A percentile compares a stretch with the other conserved stretches of the same genome.
These are phyloP conservation scores for Neurospora sp. DNA, from an alignment of 495 filamentous ascomycete species.

Conservation along the genomic window DNA sequence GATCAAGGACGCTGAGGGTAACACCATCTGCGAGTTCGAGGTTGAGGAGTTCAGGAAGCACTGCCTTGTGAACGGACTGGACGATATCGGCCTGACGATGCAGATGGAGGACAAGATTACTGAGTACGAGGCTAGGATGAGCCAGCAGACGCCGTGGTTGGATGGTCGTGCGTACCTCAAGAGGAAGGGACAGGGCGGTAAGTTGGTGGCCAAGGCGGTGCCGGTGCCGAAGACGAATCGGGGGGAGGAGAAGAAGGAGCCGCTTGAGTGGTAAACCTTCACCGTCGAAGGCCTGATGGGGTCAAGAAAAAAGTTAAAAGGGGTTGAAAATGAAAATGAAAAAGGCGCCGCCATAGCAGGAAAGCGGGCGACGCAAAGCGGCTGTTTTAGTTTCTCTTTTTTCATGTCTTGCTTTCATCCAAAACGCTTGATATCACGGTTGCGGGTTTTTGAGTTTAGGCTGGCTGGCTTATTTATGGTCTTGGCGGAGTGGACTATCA, in stretches of 20 bases:
- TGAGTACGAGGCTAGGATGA: constrained; percentile 68
- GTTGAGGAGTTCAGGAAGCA: constrained; percentile 89
- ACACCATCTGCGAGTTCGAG: constrained; percentile 65
- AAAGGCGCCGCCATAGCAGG: not conserved
- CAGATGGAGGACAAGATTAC: constrained; percentile 84
- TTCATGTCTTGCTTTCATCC: not conserved
- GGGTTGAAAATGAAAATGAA: not conserved
- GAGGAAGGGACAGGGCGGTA: constrained; percentile 52
- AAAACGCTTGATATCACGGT: not conserved
- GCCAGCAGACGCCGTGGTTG: constrained; percentile 78
- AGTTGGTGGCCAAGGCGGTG: constrained; percentile 68
- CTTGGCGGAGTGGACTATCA: not conserved
- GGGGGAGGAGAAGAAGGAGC: constrained; percentile 75
- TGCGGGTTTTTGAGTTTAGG: not conserved
- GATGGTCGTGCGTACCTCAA: constrained; percentile 81
- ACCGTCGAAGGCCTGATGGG: not conserved
- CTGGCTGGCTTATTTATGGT: not conserved
- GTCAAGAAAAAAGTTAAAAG: not conserved
- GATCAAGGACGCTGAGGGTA: constrained; percentile 66
- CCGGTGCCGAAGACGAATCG: constrained; percentile 86
- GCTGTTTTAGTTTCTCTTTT: not conserved
- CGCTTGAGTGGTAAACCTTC: constrained; percentile 68
- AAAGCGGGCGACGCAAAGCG: not conserved
- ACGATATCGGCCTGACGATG: constrained; percentile 93
- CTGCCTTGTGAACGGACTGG: constrained; percentile 87